Base-by-base conservation (phyloP, 352 stramenopile genomes). In the Elongisporangium anandrum region DNA sequence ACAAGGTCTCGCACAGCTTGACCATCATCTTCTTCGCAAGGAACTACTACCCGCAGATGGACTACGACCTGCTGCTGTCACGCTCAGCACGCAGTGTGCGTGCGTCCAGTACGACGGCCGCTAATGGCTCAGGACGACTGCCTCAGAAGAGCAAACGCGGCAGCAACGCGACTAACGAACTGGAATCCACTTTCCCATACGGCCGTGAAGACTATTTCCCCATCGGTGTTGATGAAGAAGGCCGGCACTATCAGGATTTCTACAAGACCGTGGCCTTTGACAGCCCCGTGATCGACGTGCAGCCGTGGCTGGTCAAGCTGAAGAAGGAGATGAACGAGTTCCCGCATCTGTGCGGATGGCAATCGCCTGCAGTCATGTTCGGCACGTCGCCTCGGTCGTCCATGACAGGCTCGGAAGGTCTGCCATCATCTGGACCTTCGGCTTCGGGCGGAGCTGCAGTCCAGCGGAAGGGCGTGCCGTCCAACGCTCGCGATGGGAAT, bases 11-110 rank as follows among this genome's bases (percentile, higher is more conserved):
- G 34, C 94, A 98, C 63, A 92, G 87, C 29, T 73, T 98, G 9
- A 97, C 91, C 7, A 93, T 98, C 66, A 81, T 97, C 19, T 95
- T 98, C 59, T 98, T 97, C 57, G 82, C 82, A 13, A 68, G 92
- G 15, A 95, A 80, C 47, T 97, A 92, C 71, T 97, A 95, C 49
- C 80, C 82, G 10, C 78, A 92, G 59, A 68, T 92, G 58, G 80
- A 93, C 54, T 57, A 63, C 22, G 70, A 85, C 23, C 54, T 74
- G 1, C 60, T 75, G 8, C 53, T 70, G 3, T 60, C 77, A 26
- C 34, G 52, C 10, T 56, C 57, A 20, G 52, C 17, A 60, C 15
- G 23, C 39, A 41, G 24, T 17, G 34, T 45, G 34, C 34, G 34
- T 5, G 34, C 34, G 34, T 45, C 34, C 34, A 45, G 34, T 45